Evolutionary conservation across 83 land plant genomes (phyloP).

Genomic region (Picea abies): DNA sequence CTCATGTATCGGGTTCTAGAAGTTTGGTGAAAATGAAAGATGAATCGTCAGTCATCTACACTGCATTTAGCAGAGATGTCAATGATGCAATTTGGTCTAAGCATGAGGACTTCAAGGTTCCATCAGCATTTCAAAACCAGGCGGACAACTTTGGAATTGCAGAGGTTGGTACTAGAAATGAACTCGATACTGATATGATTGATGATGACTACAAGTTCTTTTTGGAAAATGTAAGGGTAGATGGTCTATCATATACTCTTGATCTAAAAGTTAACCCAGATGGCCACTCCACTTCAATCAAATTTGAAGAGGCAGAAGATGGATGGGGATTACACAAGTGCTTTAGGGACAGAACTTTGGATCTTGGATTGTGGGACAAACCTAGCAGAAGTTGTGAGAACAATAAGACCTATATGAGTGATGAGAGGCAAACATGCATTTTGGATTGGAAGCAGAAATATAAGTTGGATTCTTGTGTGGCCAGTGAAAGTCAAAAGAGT

Average conservation of each 20-base stretch:
- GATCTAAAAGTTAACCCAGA: not conserved
- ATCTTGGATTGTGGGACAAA: no score
- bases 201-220: conserved; percentile 12
- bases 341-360: not conserved
- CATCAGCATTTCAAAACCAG: not conserved
- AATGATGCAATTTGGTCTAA: conserved; percentile 3
- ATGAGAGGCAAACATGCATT: not conserved
- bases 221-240: not conserved
- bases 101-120: not conserved
- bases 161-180: not conserved
- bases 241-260: not conserved
- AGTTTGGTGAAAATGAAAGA: not conserved
- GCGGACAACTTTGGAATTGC: not conserved
- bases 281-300: not conserved
- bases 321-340: not conserved
- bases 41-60: not conserved
- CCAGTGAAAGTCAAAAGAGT: not conserved
- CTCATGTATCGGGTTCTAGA: not conserved
- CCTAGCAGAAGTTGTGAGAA: no score
- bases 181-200: not conserved
- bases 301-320: conserved; percentile 4
- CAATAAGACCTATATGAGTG: not conserved
- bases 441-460: not conserved
- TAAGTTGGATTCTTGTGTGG: not conserved
- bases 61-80: conserved; percentile 1